A percentile compares a stretch with the other conserved stretches of the same genome.
phyloP scores from a whole-genome alignment of 108 stramenopile species.

The Pseudonitzschia multistriata region DNA sequence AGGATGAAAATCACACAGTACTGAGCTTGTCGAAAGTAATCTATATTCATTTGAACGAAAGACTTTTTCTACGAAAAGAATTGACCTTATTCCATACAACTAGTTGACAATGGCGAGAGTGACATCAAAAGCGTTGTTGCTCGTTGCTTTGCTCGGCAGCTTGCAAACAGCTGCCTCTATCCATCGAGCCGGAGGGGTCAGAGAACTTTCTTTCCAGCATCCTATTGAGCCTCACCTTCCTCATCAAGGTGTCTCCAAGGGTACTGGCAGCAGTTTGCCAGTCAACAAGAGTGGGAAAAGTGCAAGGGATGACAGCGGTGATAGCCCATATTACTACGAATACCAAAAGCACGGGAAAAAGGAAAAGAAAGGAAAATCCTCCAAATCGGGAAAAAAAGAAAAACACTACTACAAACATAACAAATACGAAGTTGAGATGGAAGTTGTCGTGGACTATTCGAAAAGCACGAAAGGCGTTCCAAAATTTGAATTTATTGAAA shows the following conservation, averaged over 20 bases:
- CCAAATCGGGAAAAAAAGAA: not conserved
- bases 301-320: not conserved
- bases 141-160: not conserved
- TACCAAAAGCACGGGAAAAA: not conserved
- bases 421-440: not conserved
- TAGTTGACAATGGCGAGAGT: conserved; percentile 7
- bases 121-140: conserved; percentile 3
- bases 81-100: conserved; percentile 6
- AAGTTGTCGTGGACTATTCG: not conserved
- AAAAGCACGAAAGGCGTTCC: not conserved
- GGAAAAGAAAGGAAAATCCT: too few species aligned
- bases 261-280: too few species aligned
- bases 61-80: too few species aligned
- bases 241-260: not conserved
- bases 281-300: conserved; percentile 9
- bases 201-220: not conserved
- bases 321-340: too few species aligned
- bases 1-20: not conserved
- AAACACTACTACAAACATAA: not conserved
- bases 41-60: too few species aligned
- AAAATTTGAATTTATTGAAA: conserved; percentile 9
- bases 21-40: too few species aligned
- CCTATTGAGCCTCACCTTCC: not conserved
- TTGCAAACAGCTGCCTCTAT: not conserved
- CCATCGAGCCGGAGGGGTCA: not conserved